Percentiles rank a stretch among this genome's conserved stretches.
phyloP scores from a whole-genome alignment of 2,329 filamentous ascomycete species.

The Penicillium thymicola region DNA sequence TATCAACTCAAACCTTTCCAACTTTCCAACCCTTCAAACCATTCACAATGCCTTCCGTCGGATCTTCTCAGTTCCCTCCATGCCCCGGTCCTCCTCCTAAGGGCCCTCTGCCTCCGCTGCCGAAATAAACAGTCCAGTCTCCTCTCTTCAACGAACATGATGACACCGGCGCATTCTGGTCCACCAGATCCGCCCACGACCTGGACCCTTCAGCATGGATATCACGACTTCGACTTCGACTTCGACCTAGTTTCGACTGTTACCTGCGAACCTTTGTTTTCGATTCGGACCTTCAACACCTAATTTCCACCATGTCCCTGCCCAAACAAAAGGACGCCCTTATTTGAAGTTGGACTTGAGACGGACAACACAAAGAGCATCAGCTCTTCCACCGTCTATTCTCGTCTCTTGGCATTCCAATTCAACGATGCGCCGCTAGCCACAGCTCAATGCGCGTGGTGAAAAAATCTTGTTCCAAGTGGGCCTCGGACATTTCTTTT shows the following conservation, averaged over 20 bases:
- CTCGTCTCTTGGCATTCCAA: not conserved
- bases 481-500: not conserved
- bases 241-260: slow-evolving; percentile 25
- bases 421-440: not conserved
- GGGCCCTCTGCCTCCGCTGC: slow-evolving; percentile 40
- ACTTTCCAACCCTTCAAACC: not conserved
- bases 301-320: slow-evolving; percentile 8
- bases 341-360: not conserved
- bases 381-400: not conserved
- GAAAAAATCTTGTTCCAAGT: not conserved
- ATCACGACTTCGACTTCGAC: slow-evolving; percentile 28
- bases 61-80: slow-evolving; percentile 37
- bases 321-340: not conserved
- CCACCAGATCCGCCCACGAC: slow-evolving; percentile 23
- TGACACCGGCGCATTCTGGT: slow-evolving; percentile 27
- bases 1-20: slow-evolving; percentile 2
- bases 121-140: slow-evolving; percentile 31
- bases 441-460: not conserved
- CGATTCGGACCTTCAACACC: slow-evolving; percentile 13
- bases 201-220: slow-evolving; percentile 30
- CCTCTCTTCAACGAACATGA: slow-evolving; percentile 32
- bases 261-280: slow-evolving; percentile 22
- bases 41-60: slow-evolving; percentile 37
- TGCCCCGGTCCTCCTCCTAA: slow-evolving; percentile 40
- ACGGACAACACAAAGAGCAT: slow-evolving; percentile 1